Conservation (phyloP, 495 filamentous ascomycete species). For the Peziza echinospora region DNA sequence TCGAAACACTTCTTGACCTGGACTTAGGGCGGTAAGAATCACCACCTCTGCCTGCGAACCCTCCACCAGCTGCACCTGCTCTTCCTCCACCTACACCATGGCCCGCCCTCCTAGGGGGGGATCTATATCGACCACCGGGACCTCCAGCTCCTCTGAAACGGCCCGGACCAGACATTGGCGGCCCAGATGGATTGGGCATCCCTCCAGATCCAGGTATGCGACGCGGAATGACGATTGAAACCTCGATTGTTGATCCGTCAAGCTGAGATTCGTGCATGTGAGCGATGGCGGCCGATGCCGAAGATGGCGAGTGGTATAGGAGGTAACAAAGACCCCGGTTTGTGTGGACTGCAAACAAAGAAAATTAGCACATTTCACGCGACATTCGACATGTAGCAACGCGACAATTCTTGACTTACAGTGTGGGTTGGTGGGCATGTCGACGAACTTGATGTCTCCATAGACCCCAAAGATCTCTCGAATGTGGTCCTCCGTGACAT, state of each 20-base stretch:
- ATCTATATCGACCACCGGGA: conserved; percentile 10
- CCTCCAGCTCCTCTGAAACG: neutral
- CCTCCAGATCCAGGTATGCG: conserved; percentile 21
- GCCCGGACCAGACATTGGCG: conserved; percentile 17
- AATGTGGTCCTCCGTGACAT: conserved; percentile 71
- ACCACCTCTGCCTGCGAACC: conserved; percentile 13
- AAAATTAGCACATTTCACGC: neutral
- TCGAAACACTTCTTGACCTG: conserved; percentile 8
- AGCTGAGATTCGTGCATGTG: conserved; percentile 97
- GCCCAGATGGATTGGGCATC: conserved; percentile 16
- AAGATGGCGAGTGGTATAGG: conserved; percentile 49
- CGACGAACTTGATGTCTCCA: conserved; percentile 63
- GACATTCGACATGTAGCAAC: conserved; percentile 3
- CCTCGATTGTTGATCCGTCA: conserved; percentile 68
- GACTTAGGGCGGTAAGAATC: conserved; percentile 16
- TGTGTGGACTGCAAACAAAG: conserved; percentile 40
- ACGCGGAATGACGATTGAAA: conserved; percentile 82
- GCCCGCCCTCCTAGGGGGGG: conserved; percentile 3
- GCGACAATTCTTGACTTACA: conserved; percentile 45
- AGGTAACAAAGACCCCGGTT: conserved; percentile 94
- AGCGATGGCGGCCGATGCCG: conserved; percentile 74
- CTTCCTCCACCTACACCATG: conserved; percentile 4
- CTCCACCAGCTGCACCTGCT: conserved; percentile 4
- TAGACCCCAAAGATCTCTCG: conserved; percentile 82
- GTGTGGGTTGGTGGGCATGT: conserved; percentile 68